Conservation (phyloP, 2,329 filamentous ascomycete species). For the Diaporthe amygdali region DNA sequence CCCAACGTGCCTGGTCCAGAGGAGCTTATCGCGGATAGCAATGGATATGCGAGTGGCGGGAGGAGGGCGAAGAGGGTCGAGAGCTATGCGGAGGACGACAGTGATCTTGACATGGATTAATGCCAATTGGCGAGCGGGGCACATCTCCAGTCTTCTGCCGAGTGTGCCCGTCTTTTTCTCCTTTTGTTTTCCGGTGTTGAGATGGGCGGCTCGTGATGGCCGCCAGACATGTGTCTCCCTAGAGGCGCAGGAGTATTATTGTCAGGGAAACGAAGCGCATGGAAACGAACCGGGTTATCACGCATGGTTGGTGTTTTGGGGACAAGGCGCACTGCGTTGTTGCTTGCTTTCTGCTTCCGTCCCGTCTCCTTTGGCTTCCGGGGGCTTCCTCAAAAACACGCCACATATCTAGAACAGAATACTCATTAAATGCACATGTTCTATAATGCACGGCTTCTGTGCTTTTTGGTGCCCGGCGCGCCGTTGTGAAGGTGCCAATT, state of each 20-base stretch:
- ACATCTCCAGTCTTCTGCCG: too few relatives aligned
- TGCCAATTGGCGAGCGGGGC: neutral
- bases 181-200: neutral
- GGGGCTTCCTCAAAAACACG: neutral
- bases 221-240: neutral
- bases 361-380: neutral
- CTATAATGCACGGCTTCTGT: neutral
- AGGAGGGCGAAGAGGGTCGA: constrained; percentile 36
- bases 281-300: neutral
- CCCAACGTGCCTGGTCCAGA: constrained; percentile 46
- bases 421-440: neutral
- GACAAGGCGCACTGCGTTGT: constrained; percentile 1
- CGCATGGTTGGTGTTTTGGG: constrained; percentile 23
- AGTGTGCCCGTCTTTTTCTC: neutral
- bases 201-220: neutral
- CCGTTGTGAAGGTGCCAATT: neutral
- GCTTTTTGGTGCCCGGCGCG: too few relatives aligned
- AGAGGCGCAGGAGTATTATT: neutral
- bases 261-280: neutral
- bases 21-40: constrained; percentile 28
- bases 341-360: neutral
- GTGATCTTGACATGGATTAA: constrained; percentile 37
- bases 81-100: constrained; percentile 45
- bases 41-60: neutral
- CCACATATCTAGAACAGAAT: neutral